These are phyloP conservation scores for Chlorella variabilis DNA, from an alignment of 163 green algal species.

Conservation along the genomic window DNA sequence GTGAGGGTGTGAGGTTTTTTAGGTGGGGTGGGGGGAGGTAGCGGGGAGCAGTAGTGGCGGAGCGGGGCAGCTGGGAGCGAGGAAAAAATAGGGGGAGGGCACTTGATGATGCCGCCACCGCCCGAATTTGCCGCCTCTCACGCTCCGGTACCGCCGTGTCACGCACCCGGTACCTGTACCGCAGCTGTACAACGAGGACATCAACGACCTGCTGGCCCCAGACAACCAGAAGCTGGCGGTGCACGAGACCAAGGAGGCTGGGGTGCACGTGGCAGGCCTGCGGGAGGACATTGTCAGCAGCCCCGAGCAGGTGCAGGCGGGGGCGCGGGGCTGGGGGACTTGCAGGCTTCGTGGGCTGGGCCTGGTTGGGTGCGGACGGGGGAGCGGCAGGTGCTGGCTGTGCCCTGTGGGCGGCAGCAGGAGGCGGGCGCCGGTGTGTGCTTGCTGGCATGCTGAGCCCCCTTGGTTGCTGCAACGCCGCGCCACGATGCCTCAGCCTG, in stretches of 20 bases:
- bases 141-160: neutral
- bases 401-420: too few species aligned
- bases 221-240: slow-evolving; percentile 88
- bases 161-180: too few species aligned
- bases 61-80: neutral
- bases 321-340: too few species aligned
- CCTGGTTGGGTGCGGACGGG: neutral
- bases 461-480: too few species aligned
- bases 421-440: too few species aligned
- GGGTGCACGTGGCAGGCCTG: slow-evolving; percentile 94
- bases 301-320: slow-evolving; percentile 75
- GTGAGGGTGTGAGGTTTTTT: slow-evolving; percentile 53
- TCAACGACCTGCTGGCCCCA: slow-evolving; percentile 90
- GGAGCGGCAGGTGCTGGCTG: neutral
- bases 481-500: neutral
- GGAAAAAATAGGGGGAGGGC: too few species aligned
- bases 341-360: neutral
- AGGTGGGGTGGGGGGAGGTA: neutral
- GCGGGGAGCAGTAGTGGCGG: neutral
- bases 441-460: too few species aligned
- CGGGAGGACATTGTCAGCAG: slow-evolving; percentile 93
- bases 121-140: too few species aligned
- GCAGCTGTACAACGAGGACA: slow-evolving; percentile 98
- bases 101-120: too few species aligned
- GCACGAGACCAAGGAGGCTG: slow-evolving; percentile 90